phyloP scores from a whole-genome alignment of 768 basidiomycete species.

The Solioccasus polychromus region DNA sequence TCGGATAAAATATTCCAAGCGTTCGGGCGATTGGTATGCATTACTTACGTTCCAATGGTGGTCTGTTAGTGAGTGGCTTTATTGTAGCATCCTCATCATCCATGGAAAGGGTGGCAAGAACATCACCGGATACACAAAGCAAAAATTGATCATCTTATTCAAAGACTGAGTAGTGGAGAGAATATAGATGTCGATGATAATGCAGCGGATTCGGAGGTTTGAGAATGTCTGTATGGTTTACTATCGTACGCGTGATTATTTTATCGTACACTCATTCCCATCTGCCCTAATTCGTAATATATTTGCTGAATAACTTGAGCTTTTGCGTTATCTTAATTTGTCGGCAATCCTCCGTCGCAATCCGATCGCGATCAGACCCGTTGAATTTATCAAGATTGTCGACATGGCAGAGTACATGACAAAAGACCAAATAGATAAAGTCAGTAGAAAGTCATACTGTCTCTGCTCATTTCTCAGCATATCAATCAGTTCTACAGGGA shows the following conservation, averaged over 20 bases:
- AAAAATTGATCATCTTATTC: constrained; percentile 79
- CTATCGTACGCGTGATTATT: constrained; percentile 4
- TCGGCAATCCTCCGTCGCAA: too few species aligned
- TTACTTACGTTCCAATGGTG: not conserved
- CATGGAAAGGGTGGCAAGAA: constrained; percentile 95
- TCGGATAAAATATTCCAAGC: constrained; percentile 82
- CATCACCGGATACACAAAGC: constrained; percentile 86
- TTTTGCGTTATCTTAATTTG: too few species aligned
- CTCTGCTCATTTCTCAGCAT: not conserved
- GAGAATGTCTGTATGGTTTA: constrained; percentile 4
- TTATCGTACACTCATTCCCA: constrained; percentile 11
- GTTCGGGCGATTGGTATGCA: constrained; percentile 66
- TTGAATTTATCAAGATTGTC: not conserved
- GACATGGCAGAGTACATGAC: constrained; percentile 44
- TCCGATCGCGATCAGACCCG: too few species aligned
- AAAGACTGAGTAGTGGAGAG: constrained; percentile 58
- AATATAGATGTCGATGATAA: constrained; percentile 38
- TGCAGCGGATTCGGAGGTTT: constrained; percentile 26
- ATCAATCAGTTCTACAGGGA: constrained; percentile 50
- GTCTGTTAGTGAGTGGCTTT: not conserved
- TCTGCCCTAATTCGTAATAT: constrained; percentile 4
- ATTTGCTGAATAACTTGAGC: too few species aligned
- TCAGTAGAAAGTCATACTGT: constrained; percentile 20
- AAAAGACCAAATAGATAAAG: constrained; percentile 58
- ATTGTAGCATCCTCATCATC: constrained; percentile 79